Evolutionary conservation across 768 basidiomycete genomes (phyloP).

Genomic region (Gautieria morchelliformis): DNA sequence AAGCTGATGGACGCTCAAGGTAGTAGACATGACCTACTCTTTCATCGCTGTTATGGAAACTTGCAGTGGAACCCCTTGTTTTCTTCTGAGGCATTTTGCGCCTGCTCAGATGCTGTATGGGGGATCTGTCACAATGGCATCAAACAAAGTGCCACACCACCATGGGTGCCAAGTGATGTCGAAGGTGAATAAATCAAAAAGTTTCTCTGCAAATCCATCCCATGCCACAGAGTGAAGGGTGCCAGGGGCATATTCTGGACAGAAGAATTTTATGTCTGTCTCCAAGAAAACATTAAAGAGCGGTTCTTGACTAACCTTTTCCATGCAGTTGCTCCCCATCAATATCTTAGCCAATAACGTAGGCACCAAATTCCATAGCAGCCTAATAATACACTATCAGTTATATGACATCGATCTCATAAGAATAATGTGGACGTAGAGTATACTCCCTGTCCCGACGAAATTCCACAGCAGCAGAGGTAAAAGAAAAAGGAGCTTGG

Average conservation of each 20-base stretch:
- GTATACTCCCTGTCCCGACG: conserved; percentile 87
- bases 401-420: not conserved
- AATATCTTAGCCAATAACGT: conserved; percentile 88
- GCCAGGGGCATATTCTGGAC: conserved; percentile 43
- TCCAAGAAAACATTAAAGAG: not conserved
- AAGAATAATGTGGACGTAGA: conserved; percentile 46
- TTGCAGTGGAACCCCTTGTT: conserved; percentile 34
- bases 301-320: conserved; percentile 44
- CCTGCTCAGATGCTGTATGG: conserved; percentile 93
- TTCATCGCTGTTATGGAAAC: conserved; percentile 8
- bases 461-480: too few relatives aligned
- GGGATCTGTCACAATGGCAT: conserved; percentile 91
- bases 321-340: conserved; percentile 97
- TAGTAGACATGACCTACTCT: conserved; percentile 6
- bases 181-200: conserved; percentile 83
- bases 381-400: conserved; percentile 39
- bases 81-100: conserved; percentile 71
- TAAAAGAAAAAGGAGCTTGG: too few relatives aligned
- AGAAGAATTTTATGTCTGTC: not conserved
- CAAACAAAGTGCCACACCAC: conserved; percentile 83
- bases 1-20: not conserved
- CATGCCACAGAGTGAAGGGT: conserved; percentile 73
- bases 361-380: conserved; percentile 77
- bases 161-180: conserved; percentile 89
- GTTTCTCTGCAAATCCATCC: conserved; percentile 63